A percentile compares a stretch with the other conserved stretches of the same genome.
Evolutionary conservation across 2,329 filamentous ascomycete species (phyloP).

Genomic region (Aspergillus persii): DNA sequence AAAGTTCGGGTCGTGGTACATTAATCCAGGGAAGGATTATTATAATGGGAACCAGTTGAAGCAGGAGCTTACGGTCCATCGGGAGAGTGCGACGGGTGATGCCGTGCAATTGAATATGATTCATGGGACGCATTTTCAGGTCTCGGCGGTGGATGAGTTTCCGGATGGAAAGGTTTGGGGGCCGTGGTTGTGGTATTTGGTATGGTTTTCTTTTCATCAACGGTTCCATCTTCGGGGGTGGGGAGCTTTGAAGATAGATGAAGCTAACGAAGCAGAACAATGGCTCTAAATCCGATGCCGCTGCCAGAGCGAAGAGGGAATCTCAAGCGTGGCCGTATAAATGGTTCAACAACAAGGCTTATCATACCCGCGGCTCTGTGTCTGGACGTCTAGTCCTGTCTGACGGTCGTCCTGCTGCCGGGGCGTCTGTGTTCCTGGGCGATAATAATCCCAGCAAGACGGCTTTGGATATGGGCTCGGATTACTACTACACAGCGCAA

Average conservation of each 20-base stretch:
- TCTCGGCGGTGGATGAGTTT: constrained; percentile 35
- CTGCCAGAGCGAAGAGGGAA: constrained; percentile 40
- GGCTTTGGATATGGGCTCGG: constrained; percentile 48
- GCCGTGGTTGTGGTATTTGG: constrained; percentile 46
- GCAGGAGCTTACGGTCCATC: constrained; percentile 54
- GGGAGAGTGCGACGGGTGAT: constrained; percentile 51
- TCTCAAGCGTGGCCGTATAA: constrained; percentile 48
- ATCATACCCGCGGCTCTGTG: constrained; percentile 51
- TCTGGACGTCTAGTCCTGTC: constrained; percentile 46
- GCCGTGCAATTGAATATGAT: constrained; percentile 56
- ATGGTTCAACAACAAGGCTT: constrained; percentile 48
- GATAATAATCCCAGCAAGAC: constrained; percentile 47
- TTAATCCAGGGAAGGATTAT: constrained; percentile 52
- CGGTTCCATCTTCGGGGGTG: too few relatives aligned
- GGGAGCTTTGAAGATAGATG: too few relatives aligned
- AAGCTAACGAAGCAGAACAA: constrained; percentile 39
- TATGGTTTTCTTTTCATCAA: constrained; percentile 3
- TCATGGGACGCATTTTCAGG: constrained; percentile 51
- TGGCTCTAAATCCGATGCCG: constrained; percentile 46
- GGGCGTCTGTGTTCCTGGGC: constrained; percentile 52
- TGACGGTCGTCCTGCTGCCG: constrained; percentile 49
- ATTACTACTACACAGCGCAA: constrained; percentile 52
- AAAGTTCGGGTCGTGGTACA: constrained; percentile 52
- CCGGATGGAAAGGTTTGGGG: constrained; percentile 45
- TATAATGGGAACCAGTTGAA: constrained; percentile 54